phyloP scores from a whole-genome alignment of 768 basidiomycete species.

The Panus rudis region DNA sequence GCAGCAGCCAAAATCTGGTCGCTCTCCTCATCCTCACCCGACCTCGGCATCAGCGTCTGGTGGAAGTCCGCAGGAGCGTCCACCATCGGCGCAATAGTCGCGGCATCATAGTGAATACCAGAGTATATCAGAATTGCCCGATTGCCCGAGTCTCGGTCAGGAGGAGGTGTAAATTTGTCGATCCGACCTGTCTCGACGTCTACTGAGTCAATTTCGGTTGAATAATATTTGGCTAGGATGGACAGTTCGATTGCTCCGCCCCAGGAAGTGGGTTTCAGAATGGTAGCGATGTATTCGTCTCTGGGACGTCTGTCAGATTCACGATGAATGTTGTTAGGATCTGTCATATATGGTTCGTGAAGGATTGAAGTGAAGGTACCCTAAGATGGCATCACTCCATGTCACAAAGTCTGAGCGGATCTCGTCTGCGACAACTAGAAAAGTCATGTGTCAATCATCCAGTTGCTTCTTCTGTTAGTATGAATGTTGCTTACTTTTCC shows the following conservation, averaged over 20 bases:
- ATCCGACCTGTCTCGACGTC: constrained; percentile 91
- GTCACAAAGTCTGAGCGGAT: constrained; percentile 65
- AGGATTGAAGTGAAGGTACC: constrained; percentile 37
- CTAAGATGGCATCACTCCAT: constrained; percentile 83
- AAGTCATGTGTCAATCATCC: not conserved
- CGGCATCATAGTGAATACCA: constrained; percentile 95
- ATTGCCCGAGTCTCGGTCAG: constrained; percentile 29
- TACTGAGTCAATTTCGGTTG: constrained; percentile 80
- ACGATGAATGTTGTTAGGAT: not conserved
- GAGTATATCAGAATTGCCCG: constrained; percentile 78
- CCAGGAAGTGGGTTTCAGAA: constrained; percentile 77
- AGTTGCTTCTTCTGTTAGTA: no score
- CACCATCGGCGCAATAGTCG: constrained; percentile 69
- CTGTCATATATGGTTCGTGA: not conserved
- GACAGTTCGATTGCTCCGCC: constrained; percentile 94
- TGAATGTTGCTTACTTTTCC: constrained; percentile 72
- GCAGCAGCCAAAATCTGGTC: constrained; percentile 61
- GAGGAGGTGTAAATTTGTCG: constrained; percentile 66
- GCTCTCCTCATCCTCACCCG: constrained; percentile 35
- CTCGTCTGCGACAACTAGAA: constrained; percentile 73
- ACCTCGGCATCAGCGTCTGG: constrained; percentile 68
- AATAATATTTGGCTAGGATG: constrained; percentile 76
- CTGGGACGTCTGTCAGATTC: constrained; percentile 36
- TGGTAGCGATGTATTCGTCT: constrained; percentile 75
- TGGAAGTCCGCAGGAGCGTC: constrained; percentile 85